These are phyloP conservation scores for Neurospora tetrasperma DNA, from an alignment of 495 filamentous ascomycete genomes.

Conservation along the genomic window DNA sequence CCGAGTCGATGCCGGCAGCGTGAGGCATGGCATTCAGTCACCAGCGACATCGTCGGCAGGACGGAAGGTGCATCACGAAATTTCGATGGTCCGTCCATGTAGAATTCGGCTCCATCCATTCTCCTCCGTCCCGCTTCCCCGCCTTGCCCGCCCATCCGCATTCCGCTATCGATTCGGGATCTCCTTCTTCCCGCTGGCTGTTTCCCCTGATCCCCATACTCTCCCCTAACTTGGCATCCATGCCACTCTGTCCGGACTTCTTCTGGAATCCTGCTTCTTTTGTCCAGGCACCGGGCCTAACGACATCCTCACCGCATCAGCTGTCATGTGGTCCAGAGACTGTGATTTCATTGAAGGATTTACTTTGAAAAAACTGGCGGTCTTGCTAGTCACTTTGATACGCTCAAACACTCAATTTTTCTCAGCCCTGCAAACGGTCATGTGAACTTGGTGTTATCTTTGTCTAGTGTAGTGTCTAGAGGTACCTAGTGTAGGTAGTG, in stretches of 20 bases:
- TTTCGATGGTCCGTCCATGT: neutral
- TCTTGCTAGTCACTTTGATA: neutral
- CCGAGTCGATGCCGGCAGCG: neutral
- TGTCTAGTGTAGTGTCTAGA: neutral
- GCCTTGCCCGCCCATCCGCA: neutral
- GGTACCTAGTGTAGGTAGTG: no score
- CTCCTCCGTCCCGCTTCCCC: neutral
- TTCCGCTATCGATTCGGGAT: neutral
- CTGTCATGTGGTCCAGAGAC: neutral
- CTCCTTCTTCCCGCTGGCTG: neutral
- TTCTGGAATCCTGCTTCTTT: slow-evolving; percentile 3
- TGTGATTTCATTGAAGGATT: neutral
- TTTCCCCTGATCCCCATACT: neutral
- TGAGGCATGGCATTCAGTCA: neutral
- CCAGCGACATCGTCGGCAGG: neutral
- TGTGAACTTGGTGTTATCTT: neutral
- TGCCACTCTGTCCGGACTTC: neutral
- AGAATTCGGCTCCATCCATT: neutral
- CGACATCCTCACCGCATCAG: neutral
- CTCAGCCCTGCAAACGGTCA: neutral
- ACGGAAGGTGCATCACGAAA: neutral
- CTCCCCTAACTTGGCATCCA: neutral
- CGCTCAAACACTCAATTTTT: neutral
- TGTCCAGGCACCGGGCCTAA: neutral
- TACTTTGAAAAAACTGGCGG: neutral